Conservation (phyloP, 495 filamentous ascomycete genomes). For the Annulohypoxylon nitens region DNA sequence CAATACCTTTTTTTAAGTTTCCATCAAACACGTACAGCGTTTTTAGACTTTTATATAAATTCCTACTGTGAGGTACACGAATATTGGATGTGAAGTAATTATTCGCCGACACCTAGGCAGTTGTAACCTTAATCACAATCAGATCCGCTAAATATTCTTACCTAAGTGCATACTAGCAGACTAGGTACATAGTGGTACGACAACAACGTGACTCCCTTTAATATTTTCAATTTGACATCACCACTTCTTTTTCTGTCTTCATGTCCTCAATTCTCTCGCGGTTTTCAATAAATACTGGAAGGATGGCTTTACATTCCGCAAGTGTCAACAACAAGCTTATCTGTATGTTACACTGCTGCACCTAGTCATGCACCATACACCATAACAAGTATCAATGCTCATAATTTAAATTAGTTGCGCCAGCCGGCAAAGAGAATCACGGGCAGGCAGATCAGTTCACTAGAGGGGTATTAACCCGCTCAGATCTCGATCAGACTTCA, state of each 20-base stretch:
- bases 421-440: constrained; percentile 53
- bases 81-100: too few species aligned
- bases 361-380: not conserved
- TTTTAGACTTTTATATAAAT: too few species aligned
- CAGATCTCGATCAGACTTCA: constrained; percentile 64
- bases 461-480: constrained; percentile 65
- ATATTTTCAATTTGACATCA: not conserved
- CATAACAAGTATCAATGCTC: constrained; percentile 8
- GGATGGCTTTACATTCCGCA: constrained; percentile 64
- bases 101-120: too few species aligned
- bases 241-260: constrained; percentile 8
- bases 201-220: constrained; percentile 26
- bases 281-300: constrained; percentile 38
- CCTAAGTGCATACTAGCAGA: too few species aligned
- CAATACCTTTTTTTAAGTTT: too few species aligned
- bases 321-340: constrained; percentile 62
- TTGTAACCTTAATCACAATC: too few species aligned
- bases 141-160: too few species aligned
- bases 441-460: constrained; percentile 74
- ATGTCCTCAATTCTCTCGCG: constrained; percentile 39
- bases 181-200: not conserved
- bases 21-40: too few species aligned
- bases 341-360: constrained; percentile 59
- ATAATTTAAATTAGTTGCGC: constrained; percentile 52
- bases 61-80: too few species aligned